These are phyloP conservation scores for Monosporozyma siamensis DNA, from an alignment of 805 yeast species.

Conservation along the genomic window DNA sequence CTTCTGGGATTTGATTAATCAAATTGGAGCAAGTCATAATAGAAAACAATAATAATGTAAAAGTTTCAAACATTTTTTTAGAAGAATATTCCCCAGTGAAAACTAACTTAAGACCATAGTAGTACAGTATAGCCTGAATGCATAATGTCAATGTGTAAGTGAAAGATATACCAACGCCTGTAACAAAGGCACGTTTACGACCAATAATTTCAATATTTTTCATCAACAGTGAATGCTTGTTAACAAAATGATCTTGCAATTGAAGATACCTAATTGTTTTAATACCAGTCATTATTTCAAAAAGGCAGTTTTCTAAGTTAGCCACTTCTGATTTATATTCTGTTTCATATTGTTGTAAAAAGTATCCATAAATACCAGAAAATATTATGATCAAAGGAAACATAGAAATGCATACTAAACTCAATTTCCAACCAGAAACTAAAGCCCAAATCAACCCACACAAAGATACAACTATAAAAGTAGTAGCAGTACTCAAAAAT, in stretches of 20 bases:
- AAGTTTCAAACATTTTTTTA: slow-evolving; percentile 54
- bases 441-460: slow-evolving; percentile 74
- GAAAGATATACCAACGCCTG: slow-evolving; percentile 61
- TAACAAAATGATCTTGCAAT: slow-evolving; percentile 40
- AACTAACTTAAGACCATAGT: slow-evolving; percentile 71
- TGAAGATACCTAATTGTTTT: slow-evolving; percentile 55
- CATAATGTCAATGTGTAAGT: slow-evolving; percentile 44
- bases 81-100: slow-evolving; percentile 46
- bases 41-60: slow-evolving; percentile 66
- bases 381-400: slow-evolving; percentile 52
- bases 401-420: slow-evolving; percentile 72
- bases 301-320: slow-evolving; percentile 39
- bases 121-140: slow-evolving; percentile 66
- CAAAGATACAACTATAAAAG: slow-evolving; percentile 44
- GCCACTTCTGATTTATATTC: slow-evolving; percentile 49
- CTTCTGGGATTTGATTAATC: slow-evolving; percentile 63
- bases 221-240: slow-evolving; percentile 30
- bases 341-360: slow-evolving; percentile 49
- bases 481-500: slow-evolving; percentile 45
- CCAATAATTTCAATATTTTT: slow-evolving; percentile 34
- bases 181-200: slow-evolving; percentile 41
- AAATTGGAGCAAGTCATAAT: slow-evolving; percentile 52
- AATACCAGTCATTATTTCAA: slow-evolving; percentile 49
- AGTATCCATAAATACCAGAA: slow-evolving; percentile 42
- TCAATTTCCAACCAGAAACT: slow-evolving; percentile 73